Evolutionary conservation across 2,329 filamentous ascomycete genomes (phyloP).

Genomic region (Orbilia quercus): DNA sequence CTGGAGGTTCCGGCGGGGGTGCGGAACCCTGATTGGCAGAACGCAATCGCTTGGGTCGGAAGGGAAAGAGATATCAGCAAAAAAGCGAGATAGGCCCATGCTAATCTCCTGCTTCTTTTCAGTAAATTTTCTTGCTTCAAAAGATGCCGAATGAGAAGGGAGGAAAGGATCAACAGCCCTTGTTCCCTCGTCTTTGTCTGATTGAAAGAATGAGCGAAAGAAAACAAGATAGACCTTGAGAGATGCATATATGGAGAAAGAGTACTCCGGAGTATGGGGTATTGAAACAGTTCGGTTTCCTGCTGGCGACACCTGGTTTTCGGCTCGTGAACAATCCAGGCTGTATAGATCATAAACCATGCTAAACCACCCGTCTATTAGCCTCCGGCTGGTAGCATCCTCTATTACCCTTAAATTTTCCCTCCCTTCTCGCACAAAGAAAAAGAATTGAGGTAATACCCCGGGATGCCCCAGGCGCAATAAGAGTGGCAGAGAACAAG

Average conservation of each 20-base stretch:
- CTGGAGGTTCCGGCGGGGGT: slow-evolving; percentile 24
- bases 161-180: slow-evolving; percentile 52
- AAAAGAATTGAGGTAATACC: slow-evolving; percentile 15
- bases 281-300: slow-evolving; percentile 54
- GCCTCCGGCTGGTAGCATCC: slow-evolving; percentile 11
- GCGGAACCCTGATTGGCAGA: slow-evolving; percentile 47
- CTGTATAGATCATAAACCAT: slow-evolving; percentile 44
- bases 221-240: background rate
- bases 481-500: slow-evolving; percentile 2
- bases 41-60: slow-evolving; percentile 53
- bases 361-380: slow-evolving; percentile 47
- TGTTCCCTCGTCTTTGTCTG: slow-evolving; percentile 46
- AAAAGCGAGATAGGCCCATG: slow-evolving; percentile 51
- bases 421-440: background rate
- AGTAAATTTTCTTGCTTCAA: slow-evolving; percentile 25
- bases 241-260: no score
- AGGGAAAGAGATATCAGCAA: slow-evolving; percentile 42
- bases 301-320: slow-evolving; percentile 49
- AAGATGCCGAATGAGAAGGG: slow-evolving; percentile 46
- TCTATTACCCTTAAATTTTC: slow-evolving; percentile 18
- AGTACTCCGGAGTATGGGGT: slow-evolving; percentile 34
- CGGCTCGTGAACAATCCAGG: slow-evolving; percentile 52
- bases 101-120: slow-evolving; percentile 40
- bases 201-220: slow-evolving; percentile 15
- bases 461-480: slow-evolving; percentile 20